Base-by-base conservation (phyloP, 192 early-diverging fungal genomes). In the Linderina pennispora region DNA sequence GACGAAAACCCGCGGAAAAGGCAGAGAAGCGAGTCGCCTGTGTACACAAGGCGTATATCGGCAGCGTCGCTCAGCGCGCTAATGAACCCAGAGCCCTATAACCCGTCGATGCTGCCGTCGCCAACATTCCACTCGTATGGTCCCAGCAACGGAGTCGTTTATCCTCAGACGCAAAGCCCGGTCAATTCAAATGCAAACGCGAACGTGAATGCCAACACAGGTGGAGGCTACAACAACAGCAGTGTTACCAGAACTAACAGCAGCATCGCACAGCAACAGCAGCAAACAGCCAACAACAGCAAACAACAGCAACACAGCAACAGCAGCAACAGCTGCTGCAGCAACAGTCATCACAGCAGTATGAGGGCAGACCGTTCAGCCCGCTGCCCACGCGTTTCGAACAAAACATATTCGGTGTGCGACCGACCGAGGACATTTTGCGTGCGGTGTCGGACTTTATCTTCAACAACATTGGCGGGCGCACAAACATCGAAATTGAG, bases 391-490 rank as follows among this genome's bases (percentile, higher is more conserved):
- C n/a, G n/a, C 59, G 59, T 10, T 42, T 74, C 37, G 85, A 88
- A 32, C 66, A 62, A 23, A 78, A 78, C 8, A 73, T 89, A 28
- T 86, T 89, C 55, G 78, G 75, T 28, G 34, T 56, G 2, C 64
- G 70, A 45, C 82, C 81, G 13, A 43, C 68, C 18, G 80, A 85
- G 35, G 85, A 86, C 38, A 74, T 87, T 32, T 71, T 78, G 3
- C 69, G 61, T 37, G 55, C 71, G 11, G 77, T 89, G 15, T 71
- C 67, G 1, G 78, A 89, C 21, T 86, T 89, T 59, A 45, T 87
- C 38, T 74, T 55, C 33, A 62, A 76, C 28, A 62, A 84, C 34
- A 62, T 78, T 43, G 53, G 74, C 35, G 66, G 65, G 38, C 53
- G 62, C 9, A 38, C 58, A 2, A 65, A 51, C 50, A 55, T 54